These are phyloP conservation scores for Bolboschoenus planiculmis DNA, from an alignment of 176 grass and related monocot species.

Conservation along the genomic window DNA sequence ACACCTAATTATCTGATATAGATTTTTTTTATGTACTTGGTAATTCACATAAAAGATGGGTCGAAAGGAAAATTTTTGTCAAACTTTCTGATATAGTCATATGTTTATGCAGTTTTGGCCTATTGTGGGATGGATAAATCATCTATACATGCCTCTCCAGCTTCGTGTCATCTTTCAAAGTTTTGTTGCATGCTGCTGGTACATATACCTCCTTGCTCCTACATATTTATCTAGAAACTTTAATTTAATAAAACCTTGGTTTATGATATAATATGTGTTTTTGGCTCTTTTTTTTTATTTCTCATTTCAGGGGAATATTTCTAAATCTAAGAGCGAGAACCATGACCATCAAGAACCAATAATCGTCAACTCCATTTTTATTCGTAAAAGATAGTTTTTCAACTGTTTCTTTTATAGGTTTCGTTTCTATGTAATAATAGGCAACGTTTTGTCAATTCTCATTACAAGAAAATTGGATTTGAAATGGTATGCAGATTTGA, in stretches of 20 bases:
- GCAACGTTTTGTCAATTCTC: not conserved
- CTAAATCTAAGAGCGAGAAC: conserved; percentile 80
- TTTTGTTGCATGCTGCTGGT: conserved; percentile 80
- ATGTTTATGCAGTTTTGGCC: conserved; percentile 70
- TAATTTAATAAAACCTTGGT: not conserved
- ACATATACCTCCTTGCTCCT: conserved; percentile 2
- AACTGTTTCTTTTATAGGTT: not conserved
- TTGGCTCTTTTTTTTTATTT: not conserved
- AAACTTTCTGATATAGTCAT: not conserved
- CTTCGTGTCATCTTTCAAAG: conserved; percentile 87
- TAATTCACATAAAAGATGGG: not conserved
- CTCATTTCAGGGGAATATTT: conserved; percentile 72
- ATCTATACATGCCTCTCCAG: conserved; percentile 80
- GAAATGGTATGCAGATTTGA: not conserved
- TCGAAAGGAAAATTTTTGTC: not conserved
- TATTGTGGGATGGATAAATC: conserved; percentile 81
- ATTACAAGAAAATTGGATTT: not conserved
- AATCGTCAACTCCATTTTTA: not conserved
- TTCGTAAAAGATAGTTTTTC: conserved; percentile 2
- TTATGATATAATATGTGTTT: not conserved
- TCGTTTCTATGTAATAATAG: not conserved
- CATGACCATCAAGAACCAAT: conserved; percentile 49
- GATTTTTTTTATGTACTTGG: not conserved
- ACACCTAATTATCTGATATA: not conserved
- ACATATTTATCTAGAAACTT: not conserved